These are phyloP conservation scores for Gracilaria gracilis DNA, from an alignment of 23 red algal genomes.

Conservation along the genomic window DNA sequence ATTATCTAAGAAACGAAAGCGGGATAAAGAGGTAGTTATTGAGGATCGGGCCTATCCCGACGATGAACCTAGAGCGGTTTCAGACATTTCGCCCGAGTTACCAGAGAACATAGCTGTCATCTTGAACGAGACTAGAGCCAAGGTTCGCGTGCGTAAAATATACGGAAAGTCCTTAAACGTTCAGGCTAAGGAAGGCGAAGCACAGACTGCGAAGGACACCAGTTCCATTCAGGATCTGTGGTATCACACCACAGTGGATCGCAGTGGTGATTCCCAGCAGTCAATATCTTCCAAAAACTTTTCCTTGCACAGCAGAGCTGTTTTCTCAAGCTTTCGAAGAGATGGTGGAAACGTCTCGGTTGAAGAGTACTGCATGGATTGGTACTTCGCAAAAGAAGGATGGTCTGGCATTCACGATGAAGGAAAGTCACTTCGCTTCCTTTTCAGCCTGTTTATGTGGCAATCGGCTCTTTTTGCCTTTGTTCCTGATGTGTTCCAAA, in stretches of 20 bases:
- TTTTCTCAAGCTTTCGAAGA: slow-evolving; percentile 35
- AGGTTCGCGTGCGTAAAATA: slow-evolving; percentile 52
- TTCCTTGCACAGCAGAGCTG: slow-evolving; percentile 35
- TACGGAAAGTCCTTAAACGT: slow-evolving; percentile 58
- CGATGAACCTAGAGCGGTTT: neutral
- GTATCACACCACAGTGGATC: slow-evolving; percentile 17
- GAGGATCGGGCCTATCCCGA: neutral
- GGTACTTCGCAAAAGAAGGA: slow-evolving; percentile 69
- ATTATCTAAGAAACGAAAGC: neutral
- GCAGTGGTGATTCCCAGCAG: slow-evolving; percentile 41
- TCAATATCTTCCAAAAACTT: neutral
- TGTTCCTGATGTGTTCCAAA: slow-evolving; percentile 90
- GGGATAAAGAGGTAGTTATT: neutral
- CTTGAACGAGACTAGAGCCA: neutral
- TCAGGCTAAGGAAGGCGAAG: slow-evolving; percentile 9
- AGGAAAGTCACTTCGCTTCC: slow-evolving; percentile 55
- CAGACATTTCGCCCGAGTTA: slow-evolving; percentile 2
- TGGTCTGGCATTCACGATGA: slow-evolving; percentile 76
- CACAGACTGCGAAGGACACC: neutral
- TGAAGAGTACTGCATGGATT: slow-evolving; percentile 78
- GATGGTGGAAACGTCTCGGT: slow-evolving; percentile 55
- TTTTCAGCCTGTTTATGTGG: slow-evolving; percentile 72
- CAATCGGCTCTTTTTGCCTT: slow-evolving; percentile 59
- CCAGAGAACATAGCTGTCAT: slow-evolving; percentile 13
- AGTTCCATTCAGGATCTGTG: slow-evolving; percentile 10